These are phyloP conservation scores for Ustilago xerochloae DNA, from an alignment of 1,284 basidiomycete genomes.

Conservation along the genomic window DNA sequence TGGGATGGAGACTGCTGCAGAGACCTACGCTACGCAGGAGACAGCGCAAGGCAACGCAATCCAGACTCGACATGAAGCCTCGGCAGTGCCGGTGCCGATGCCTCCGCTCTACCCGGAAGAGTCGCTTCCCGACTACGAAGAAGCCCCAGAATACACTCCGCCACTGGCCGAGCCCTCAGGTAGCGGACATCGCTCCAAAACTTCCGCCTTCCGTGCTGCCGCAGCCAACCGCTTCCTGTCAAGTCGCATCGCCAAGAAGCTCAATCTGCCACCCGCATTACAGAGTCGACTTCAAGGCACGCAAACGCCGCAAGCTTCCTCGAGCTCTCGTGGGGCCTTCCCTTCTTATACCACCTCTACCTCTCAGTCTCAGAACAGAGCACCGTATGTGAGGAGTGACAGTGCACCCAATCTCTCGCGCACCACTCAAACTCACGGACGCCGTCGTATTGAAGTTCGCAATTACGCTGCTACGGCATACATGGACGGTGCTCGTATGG, in stretches of 20 bases:
- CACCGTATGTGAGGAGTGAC: conserved; percentile 33
- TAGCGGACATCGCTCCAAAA: conserved; percentile 27
- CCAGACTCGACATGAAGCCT: conserved; percentile 1
- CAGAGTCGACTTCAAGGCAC: conserved; percentile 37
- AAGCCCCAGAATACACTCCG: conserved; percentile 42
- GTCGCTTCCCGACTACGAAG: conserved; percentile 33
- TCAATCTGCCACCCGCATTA: conserved; percentile 29
- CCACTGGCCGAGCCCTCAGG: conserved; percentile 17
- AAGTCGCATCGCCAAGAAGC: conserved; percentile 43
- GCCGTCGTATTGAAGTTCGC: conserved; percentile 30
- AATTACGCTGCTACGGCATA: conserved; percentile 35
- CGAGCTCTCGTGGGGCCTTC: background rate
- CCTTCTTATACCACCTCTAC: background rate
- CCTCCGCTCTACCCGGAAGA: conserved; percentile 39
- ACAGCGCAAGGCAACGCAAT: background rate
- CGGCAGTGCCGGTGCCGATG: conserved; percentile 18
- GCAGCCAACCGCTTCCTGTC: conserved; percentile 43
- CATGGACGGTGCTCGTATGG: conserved; percentile 39
- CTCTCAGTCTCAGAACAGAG: background rate
- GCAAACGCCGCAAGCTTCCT: conserved; percentile 15
- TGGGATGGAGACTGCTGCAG: background rate
- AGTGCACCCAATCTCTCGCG: conserved; percentile 35
- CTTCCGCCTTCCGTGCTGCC: conserved; percentile 28
- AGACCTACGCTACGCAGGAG: too few relatives aligned
- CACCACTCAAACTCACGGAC: background rate